Evolutionary conservation across 1,284 basidiomycete species (phyloP).

Genomic region (Ganoderma meredithae): DNA sequence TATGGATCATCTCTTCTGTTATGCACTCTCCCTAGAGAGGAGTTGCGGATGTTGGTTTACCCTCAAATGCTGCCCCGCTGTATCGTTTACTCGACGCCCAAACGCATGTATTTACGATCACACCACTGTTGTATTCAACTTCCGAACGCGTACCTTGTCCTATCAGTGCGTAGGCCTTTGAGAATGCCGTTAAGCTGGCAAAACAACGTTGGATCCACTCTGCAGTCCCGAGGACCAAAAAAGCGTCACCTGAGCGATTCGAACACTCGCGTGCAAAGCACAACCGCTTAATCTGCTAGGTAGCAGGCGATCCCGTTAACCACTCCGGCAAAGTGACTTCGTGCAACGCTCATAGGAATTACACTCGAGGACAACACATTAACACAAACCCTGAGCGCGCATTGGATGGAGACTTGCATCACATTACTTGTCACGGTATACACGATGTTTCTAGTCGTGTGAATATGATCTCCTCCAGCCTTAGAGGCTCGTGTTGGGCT

Average conservation of each 20-base stretch:
- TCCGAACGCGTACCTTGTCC: background rate
- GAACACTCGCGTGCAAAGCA: slow-evolving; percentile 83
- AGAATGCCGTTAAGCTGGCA: no score
- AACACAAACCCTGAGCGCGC: no score
- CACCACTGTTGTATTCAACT: background rate
- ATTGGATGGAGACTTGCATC: no score
- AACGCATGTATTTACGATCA: background rate
- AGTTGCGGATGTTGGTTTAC: no score
- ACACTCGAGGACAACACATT: background rate
- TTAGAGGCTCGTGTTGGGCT: no score
- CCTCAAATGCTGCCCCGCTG: background rate
- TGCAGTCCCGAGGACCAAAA: slow-evolving; percentile 43
- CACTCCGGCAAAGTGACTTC: slow-evolving; percentile 88
- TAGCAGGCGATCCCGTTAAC: slow-evolving; percentile 94
- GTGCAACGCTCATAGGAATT: background rate
- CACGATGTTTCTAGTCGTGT: no score
- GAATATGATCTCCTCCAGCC: no score
- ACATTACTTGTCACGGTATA: no score
- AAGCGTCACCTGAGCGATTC: slow-evolving; percentile 87
- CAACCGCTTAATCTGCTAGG: slow-evolving; percentile 34
- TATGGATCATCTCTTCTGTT: background rate
- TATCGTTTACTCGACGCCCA: background rate
- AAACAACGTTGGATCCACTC: no score
- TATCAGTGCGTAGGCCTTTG: background rate
- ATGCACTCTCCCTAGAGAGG: background rate